Evolutionary conservation across 139 green algal species (phyloP), one percentile per base, ranked within the genome.

Genomic region (Coccomyxa sp.): DNA sequence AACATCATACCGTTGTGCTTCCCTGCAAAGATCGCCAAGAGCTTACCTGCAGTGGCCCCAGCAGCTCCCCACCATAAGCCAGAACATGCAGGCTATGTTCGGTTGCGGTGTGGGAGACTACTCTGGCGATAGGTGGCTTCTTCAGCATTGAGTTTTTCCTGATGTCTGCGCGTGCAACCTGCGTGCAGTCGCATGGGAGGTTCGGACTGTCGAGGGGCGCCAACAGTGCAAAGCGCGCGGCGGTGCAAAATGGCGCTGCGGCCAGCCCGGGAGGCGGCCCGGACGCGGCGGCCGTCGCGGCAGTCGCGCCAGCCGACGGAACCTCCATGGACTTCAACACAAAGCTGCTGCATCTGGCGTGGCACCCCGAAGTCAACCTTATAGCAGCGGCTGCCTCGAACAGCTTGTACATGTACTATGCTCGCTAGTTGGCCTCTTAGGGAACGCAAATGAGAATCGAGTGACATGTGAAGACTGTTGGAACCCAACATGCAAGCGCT

Each of bases 321-420:
- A 51, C 38, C 38, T 51, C 38, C 38, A 3, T 28, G 15, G 95
- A 99, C 89, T 97, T 96, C 71, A 71, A 81, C 10, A 85, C 85
- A 31, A 99, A 99, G 90, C 91, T 99, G 84, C 92, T 98, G 82
- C 96, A 99, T 86, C 85, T 99, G 31, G 94, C 95, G 1, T 99
- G 96, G 96, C 96, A 99, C 85, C 97, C 97, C 45, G 87, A 95
- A 80, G 91, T 90, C 58, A 94, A 97, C 82, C 89, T 99, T 0
- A 94, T 99, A 68, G 96, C 96, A 14, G 94, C 91, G 23, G 96
- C 94, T 51, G 80, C 80, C 17, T 87, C 80, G 18, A 87, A 84
- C 84, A 82, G 75, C 38, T 27, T 87, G 16, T 87, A 87, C 80
- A 84, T 87, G 79, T 84, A 79, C 45, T 68, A 23, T 80, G 82